Base-by-base conservation (phyloP, 345 rosid species). In the Pugionium cornutum region DNA sequence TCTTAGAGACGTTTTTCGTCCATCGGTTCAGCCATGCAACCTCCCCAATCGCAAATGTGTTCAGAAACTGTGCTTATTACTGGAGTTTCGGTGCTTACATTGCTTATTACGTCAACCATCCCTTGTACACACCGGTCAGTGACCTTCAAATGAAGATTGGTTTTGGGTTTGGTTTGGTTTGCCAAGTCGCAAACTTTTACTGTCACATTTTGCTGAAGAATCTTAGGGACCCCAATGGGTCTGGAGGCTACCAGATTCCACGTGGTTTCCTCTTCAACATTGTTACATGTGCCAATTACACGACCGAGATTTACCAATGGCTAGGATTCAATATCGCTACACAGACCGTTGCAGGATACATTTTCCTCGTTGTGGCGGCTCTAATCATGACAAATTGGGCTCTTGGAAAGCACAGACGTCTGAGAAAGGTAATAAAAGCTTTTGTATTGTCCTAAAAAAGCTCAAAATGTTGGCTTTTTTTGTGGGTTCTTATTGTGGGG, bases 301-400 rank as follows among this genome's bases (percentile, higher is more conserved):
- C 95, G 0, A 94, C 97, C 0, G 99, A 94, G 79, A 91, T 91
- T 55, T 94, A 94, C 75, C 99, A 94, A 75, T 94, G 97, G 99
- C 36, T 94, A 70, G 99, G 97, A 51, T 94, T 90, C 89, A 94
- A 94, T 51, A 81, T 88, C 29, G 99, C 99, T 0, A 94, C 96
- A 1, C 99, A 94, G 83, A 94, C 96, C 7, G 41, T 87, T 47
- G 95, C 97, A 1, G 99, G 97, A 62, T 94, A 87, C 10, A 53
- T 91, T 52, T 94, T 94, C 78, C 85, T 87, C 10, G 78, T 78
- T 72, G 97, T 91, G 53, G 99, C 99, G 0, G 26, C 96, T 72
- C 9, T 48, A 32, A 94, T 91, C 79, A 94, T 94, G 99, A 86
- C 92, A 53, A 94, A 91, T 28, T 94, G 99, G 99, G 99, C 99